Evolutionary conservation across 257 asterid genomes (phyloP), one percentile per base, ranked within the genome.

Genomic region (Anisodus acutangulus): DNA sequence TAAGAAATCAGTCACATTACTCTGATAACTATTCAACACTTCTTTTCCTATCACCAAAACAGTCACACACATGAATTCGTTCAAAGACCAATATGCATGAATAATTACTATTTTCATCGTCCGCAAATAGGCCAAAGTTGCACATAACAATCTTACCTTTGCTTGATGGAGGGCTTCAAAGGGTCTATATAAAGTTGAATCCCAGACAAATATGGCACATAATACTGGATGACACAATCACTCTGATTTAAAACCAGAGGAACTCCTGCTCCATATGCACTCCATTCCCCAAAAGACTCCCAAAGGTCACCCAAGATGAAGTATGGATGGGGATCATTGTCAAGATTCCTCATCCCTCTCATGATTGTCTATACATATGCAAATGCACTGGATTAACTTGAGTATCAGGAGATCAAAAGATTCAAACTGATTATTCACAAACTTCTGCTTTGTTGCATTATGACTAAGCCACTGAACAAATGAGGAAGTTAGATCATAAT

Each of bases 181-280:
- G 95, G 98, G 86, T 93, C 97, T 80, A 89, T 83, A 80, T 93
- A 94, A 49, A 96, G 92, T 83, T 96, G 99, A 85, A 96, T 92
- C 82, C 94, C 98, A 45, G 99, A 96, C 53, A 96, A 90, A 78
- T 92, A 94, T 6, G 99, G 99, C 59, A 92, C 98, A 47, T 94
- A 96, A 88, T 96, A 96, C 85, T 96, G 98, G 68, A 94, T 88
- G 82, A 96, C 97, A 3, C 94, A 91, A 88, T 92, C 97, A 59
- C 82, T 88, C 86, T 91, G 97, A 84, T 90, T 88, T 88, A 93
- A 88, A 84, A 92, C 82, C 60, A 96, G 90, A 60, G 98, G 98
- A 72, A 96, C 99, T 84, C 95, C 98, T 66, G 91, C 99, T 76
- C 99, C 98, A 88, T 96, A 96, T 4, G 93, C 98, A 88, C 99